Evolutionary conservation across 1,139 yeast genomes (phyloP).

Genomic region (Suhomyces terraborum): DNA sequence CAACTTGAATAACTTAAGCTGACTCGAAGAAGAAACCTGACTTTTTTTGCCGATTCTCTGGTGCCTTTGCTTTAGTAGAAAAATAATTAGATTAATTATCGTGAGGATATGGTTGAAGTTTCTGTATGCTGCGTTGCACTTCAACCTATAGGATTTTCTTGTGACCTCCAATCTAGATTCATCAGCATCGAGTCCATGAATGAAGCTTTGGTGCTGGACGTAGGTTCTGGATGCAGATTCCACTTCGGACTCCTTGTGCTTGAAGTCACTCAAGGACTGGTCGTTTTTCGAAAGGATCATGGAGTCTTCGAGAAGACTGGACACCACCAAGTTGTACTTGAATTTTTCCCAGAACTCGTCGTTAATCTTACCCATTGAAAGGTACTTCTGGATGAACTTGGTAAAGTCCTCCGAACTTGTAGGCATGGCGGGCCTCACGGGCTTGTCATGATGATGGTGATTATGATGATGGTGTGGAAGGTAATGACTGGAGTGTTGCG

Average conservation of each 20-base stretch:
- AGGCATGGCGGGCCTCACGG: slow-evolving; percentile 13
- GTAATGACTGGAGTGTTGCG: slow-evolving; percentile 12
- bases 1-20: slow-evolving; percentile 34
- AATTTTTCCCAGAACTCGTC: slow-evolving; percentile 44
- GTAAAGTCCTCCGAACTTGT: slow-evolving; percentile 29
- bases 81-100: slow-evolving; percentile 27
- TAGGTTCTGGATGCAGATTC: not conserved
- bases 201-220: slow-evolving; percentile 9
- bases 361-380: slow-evolving; percentile 21
- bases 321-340: slow-evolving; percentile 43
- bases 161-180: slow-evolving; percentile 17
- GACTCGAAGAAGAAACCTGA: slow-evolving; percentile 6
- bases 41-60: slow-evolving; percentile 8
- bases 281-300: slow-evolving; percentile 49
- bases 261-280: slow-evolving; percentile 26
- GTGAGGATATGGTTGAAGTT: slow-evolving; percentile 19
- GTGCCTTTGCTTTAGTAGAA: slow-evolving; percentile 27
- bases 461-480: slow-evolving; percentile 18
- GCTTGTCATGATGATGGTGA: slow-evolving; percentile 18
- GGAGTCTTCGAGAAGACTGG: slow-evolving; percentile 46
- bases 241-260: slow-evolving; percentile 1
- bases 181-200: slow-evolving; percentile 18
- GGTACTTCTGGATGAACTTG: slow-evolving; percentile 33
- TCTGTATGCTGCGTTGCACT: slow-evolving; percentile 14
- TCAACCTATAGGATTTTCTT: slow-evolving; percentile 14